A percentile compares a stretch with the other conserved stretches of the same genome.
phyloP scores from a whole-genome alignment of 805 yeast genomes.

The Sugiyamaella floridensis region DNA sequence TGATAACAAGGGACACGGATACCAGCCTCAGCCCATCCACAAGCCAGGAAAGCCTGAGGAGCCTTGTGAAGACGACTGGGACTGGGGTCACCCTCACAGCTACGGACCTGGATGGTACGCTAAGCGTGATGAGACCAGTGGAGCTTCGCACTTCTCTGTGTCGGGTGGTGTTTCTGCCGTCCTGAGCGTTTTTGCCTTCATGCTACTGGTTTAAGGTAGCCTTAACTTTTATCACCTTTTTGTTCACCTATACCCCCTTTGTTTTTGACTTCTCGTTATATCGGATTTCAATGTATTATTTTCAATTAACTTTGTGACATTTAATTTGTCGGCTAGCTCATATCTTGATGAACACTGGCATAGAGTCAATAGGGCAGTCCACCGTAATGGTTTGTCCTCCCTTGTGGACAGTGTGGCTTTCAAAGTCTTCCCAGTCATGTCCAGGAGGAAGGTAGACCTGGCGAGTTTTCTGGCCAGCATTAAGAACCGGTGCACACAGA shows the following conservation, averaged over 20 bases:
- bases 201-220: neutral
- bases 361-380: constrained; percentile 6
- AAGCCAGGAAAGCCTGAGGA: neutral
- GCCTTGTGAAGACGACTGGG: neutral
- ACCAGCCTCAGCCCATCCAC: too few relatives aligned
- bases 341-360: constrained; percentile 13
- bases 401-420: constrained; percentile 1
- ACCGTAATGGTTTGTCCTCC: constrained; percentile 14
- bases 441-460: constrained; percentile 14
- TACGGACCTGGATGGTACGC: neutral
- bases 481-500: constrained; percentile 13
- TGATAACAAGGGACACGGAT: neutral
- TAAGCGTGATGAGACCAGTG: neutral
- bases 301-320: neutral
- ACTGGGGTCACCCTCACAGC: neutral
- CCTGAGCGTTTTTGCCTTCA: neutral
- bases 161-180: neutral
- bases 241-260: neutral
- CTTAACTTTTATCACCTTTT: neutral
- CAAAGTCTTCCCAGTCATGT: constrained; percentile 12
- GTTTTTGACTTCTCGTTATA: neutral
- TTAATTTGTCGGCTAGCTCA: neutral
- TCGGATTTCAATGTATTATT: neutral
- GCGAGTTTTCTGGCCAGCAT: constrained; percentile 7
- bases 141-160: neutral